phyloP scores from a whole-genome alignment of 805 yeast species.

The Wickerhamomyces bovis region DNA sequence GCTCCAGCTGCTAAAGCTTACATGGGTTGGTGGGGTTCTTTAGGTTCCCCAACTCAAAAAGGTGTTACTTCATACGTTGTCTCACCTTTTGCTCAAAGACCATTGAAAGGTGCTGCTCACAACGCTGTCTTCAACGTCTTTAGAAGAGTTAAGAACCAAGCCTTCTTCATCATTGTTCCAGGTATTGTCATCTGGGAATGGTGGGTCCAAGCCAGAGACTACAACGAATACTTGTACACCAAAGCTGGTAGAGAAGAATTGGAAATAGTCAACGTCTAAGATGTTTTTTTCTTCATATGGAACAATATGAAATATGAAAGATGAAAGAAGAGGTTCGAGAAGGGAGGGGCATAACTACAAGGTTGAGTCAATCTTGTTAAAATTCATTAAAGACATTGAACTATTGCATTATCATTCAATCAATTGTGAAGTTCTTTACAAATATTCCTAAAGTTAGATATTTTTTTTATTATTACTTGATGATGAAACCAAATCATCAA shows the following conservation, averaged over 20 bases:
- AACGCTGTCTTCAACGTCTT: conserved; percentile 85
- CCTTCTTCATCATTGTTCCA: conserved; percentile 72
- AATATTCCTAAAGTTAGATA: neutral
- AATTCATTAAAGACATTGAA: neutral
- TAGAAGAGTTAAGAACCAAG: conserved; percentile 90
- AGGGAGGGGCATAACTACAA: neutral
- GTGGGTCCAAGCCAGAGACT: conserved; percentile 84
- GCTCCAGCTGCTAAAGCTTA: conserved; percentile 71
- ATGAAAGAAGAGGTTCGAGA: neutral
- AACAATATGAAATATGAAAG: neutral
- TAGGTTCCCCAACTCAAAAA: conserved; percentile 84
- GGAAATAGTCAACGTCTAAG: conserved; percentile 48
- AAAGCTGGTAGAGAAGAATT: conserved; percentile 97
- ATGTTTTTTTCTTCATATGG: neutral
- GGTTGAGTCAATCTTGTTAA: neutral
- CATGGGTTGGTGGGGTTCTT: conserved; percentile 97
- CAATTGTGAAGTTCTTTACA: neutral
- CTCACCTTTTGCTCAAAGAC: conserved; percentile 90
- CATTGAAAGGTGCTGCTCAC: conserved; percentile 81
- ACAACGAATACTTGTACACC: conserved; percentile 91
- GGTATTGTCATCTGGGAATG: conserved; percentile 75
- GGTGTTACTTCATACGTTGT: conserved; percentile 84
- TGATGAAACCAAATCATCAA: neutral
- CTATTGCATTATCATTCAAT: neutral
- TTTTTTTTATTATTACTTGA: neutral